phyloP scores from a whole-genome alignment of 257 asterid genomes.

The Mentha longifolia region DNA sequence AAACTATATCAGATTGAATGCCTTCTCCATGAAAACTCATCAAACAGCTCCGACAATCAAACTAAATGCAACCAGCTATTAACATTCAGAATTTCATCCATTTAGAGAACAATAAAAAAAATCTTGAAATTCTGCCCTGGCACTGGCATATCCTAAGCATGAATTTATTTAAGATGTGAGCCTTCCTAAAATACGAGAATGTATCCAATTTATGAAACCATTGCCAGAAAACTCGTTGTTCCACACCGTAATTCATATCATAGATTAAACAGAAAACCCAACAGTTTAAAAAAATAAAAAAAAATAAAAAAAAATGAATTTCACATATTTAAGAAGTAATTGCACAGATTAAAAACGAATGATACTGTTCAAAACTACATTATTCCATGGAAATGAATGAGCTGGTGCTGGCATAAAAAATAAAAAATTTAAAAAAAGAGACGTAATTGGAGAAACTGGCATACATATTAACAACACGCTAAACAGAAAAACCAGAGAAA shows the following conservation, averaged over 20 bases:
- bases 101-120: neutral
- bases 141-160: neutral
- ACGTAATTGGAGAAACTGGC: constrained; percentile 4
- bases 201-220: neutral
- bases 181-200: too few relatives aligned
- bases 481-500: constrained; percentile 2
- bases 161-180: neutral
- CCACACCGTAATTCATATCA: neutral
- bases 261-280: neutral
- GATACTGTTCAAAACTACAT: neutral
- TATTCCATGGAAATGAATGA: neutral
- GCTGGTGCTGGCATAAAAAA: constrained; percentile 14
- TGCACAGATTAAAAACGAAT: constrained; percentile 6
- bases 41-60: neutral
- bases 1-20: constrained; percentile 25
- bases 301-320: neutral
- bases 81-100: neutral
- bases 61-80: constrained; percentile 1
- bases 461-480: neutral
- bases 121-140: neutral
- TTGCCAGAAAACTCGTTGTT: neutral
- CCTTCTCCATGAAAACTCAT: constrained; percentile 5
- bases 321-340: neutral
- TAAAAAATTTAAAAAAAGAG: neutral
- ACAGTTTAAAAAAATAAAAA: neutral